Percentiles rank a stretch among this genome's conserved stretches.
Evolutionary conservation across 768 basidiomycete species (phyloP).

Genomic region (Phylloporus rhodoxanthus): DNA sequence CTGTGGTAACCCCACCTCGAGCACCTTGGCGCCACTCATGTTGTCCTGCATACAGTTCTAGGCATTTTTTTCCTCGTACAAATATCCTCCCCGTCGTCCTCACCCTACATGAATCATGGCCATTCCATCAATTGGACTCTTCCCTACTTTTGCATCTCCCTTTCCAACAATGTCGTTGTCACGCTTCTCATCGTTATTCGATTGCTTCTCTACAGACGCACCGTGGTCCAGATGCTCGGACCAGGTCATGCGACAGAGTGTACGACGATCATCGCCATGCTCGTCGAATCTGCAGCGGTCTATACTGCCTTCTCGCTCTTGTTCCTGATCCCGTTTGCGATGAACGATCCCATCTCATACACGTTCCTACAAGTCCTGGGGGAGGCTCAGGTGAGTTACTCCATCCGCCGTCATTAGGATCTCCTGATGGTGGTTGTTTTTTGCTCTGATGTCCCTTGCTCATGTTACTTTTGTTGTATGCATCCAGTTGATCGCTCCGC

Average conservation of each 20-base stretch:
- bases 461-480: neutral
- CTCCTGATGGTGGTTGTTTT: too few species aligned
- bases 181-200: conserved; percentile 24
- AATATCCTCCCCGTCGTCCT: conserved; percentile 24
- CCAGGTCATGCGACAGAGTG: conserved; percentile 21
- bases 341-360: conserved; percentile 23
- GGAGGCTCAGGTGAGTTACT: conserved; percentile 27
- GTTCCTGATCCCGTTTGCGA: conserved; percentile 25
- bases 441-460: neutral
- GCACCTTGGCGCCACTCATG: neutral
- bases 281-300: conserved; percentile 27
- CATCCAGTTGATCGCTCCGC: conserved; percentile 32
- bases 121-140: conserved; percentile 21
- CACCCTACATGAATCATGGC: conserved; percentile 18
- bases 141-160: conserved; percentile 25
- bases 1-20: neutral
- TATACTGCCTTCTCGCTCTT: conserved; percentile 25
- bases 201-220: conserved; percentile 22
- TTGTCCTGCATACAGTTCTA: conserved; percentile 9
- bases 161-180: conserved; percentile 22
- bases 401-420: neutral
- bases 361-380: conserved; percentile 32
- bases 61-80: conserved; percentile 23
- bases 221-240: conserved; percentile 15
- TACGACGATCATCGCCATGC: conserved; percentile 23